Base-by-base conservation (phyloP, 352 stramenopile species). In the Pythium folliculosum region DNA sequence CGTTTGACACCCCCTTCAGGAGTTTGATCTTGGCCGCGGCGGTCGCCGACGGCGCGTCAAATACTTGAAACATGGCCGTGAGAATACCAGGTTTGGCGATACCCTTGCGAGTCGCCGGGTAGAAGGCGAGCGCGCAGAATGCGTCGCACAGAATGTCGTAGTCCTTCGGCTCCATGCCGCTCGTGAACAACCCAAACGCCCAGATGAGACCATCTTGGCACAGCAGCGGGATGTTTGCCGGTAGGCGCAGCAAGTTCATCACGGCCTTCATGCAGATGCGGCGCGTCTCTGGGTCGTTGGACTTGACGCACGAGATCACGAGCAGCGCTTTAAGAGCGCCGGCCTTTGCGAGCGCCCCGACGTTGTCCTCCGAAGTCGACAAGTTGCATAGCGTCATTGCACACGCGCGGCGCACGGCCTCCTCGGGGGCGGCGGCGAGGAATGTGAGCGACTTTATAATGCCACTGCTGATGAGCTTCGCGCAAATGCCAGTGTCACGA, bases 361-460 rank as follows among this genome's bases (percentile, higher is more conserved):
- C 92, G 70, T 97, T 96, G 23, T 87, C 83, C 47, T 95, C 88
- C 35, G 82, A 80, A 0, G 97, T 76, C 17, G 95, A 94, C 62
- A 99, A 78, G 65, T 99, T 98, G 69, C 89, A 97, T 3, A 99
- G 72, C 12, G 93, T 96, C 55, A 96, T 92, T 23, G 92, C 93
- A 59, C 84, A 92, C 12, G 80, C 76, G 48, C 84, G 84, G 16
- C 84, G 84, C 22, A 92, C 82, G 1, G 75, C 77, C 54, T 90
- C 84, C 60, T 92, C 84, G 0, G 84, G 84, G n/a, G 84, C 84
- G 0, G 81, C 82, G 7, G 84, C 79, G 1, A 92, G 61, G 37
- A 86, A 74, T 30, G 80, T 84, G 21, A 92, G 77, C n/a, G 84
- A 81, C 63, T 92, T 88, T 61, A 91, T 78, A 44, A 92, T 84